Evolutionary conservation across 148 eudicot genomes (phyloP), one percentile per base, ranked within the genome.

Genomic region (Salicornia ramosissima): DNA sequence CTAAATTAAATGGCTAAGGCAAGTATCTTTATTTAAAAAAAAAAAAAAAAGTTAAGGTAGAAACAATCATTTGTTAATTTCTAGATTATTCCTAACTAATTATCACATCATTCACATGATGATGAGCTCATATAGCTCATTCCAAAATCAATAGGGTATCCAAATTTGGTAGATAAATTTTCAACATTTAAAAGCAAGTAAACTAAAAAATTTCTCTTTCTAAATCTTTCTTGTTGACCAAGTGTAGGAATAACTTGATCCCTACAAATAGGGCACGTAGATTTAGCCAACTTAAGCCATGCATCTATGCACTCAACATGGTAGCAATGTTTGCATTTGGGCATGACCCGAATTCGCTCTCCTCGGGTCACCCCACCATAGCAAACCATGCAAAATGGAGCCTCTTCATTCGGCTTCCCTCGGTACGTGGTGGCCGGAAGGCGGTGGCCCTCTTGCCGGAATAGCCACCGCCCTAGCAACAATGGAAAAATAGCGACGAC

Each of bases 241-340:
- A 43, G 21, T 18, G 1, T 3, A 16, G 56, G 31, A 18, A 67
- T 58, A 25, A 71, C 80, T 61, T 61, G 72, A n/a, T 53, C 50
- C 46, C 82, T 76, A 73, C 85, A 82, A 69, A 76, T 28, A 2
- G 85, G 85, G 67, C 85, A 82, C 29, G 73, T 76, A 28, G 73
- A 69, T 21, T 82, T 77, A 33, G 71, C n/a, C n/a, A n/a, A 69
- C 56, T 42, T 22, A 65, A 82, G 63, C 85, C 85, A 82, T 46
- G 71, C 49, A 52, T 82, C 85, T 22, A 82, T 73, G 16, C 85
- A 82, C 29, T 67, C 69, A 21, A 76, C 73, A 69, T 82, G 85
- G 59, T 64, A 82, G 16, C 72, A 72, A 79, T 82, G 85, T 51
- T 69, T 73, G 40, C 85, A 82, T 55, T 76, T 66, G 10, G 85